phyloP scores from a whole-genome alignment of 2,329 filamentous ascomycete species.

The Nannizzia gypsea region DNA sequence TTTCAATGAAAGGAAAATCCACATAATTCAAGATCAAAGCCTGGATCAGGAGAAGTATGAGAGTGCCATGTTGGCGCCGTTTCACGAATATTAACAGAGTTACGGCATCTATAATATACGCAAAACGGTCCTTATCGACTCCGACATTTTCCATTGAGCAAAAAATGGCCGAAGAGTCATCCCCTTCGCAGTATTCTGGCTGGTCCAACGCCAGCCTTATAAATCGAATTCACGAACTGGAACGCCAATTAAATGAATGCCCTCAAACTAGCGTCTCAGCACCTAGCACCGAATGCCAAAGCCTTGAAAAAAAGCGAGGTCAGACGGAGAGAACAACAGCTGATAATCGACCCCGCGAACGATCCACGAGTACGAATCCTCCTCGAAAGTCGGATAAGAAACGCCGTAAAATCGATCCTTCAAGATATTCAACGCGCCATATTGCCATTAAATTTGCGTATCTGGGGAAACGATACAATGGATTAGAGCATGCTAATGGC shows the following conservation, averaged over 20 bases:
- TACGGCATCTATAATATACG: background rate
- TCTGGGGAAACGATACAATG: conserved; percentile 79
- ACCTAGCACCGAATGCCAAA: conserved; percentile 28
- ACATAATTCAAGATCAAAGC: background rate
- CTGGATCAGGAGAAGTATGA: background rate
- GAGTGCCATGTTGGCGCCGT: background rate
- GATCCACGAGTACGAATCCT: conserved; percentile 16
- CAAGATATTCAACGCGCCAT: conserved; percentile 67
- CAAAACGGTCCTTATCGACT: background rate
- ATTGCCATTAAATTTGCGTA: conserved; percentile 93
- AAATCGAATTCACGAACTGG: conserved; percentile 54
- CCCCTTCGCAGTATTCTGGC: conserved; percentile 39
- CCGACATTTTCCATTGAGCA: background rate
- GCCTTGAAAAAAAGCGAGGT: background rate
- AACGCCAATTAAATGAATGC: conserved; percentile 48
- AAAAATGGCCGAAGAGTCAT: background rate
- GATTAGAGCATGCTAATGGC: conserved; percentile 73
- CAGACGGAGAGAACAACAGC: conserved; percentile 1
- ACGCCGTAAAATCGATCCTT: conserved; percentile 56
- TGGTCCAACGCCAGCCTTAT: conserved; percentile 62
- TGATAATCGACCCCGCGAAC: background rate
- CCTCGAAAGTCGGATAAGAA: conserved; percentile 32
- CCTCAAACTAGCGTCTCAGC: background rate
- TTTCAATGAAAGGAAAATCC: too few relatives aligned
- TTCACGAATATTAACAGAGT: background rate